Evolutionary conservation across 2,329 filamentous ascomycete species (phyloP).

Genomic region (Rhynchosporium graminicola): DNA sequence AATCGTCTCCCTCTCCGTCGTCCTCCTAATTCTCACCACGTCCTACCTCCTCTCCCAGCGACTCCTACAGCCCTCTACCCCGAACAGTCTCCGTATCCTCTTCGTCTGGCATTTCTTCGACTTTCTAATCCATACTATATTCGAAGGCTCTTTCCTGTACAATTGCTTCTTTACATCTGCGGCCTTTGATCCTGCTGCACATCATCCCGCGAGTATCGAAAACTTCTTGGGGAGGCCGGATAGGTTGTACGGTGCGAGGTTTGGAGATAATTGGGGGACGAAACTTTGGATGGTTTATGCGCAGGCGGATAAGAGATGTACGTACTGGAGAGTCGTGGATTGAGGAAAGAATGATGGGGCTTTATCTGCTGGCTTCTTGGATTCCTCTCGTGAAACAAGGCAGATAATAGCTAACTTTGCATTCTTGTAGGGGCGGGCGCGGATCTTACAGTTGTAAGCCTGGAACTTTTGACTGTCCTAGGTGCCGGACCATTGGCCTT

Average conservation of each 20-base stretch:
- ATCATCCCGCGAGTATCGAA: slow-evolving; percentile 34
- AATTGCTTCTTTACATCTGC: slow-evolving; percentile 80
- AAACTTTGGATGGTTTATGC: slow-evolving; percentile 71
- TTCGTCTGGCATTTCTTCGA: slow-evolving; percentile 90
- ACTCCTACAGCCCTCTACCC: slow-evolving; percentile 40
- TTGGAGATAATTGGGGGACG: slow-evolving; percentile 57
- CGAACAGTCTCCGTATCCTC: slow-evolving; percentile 69
- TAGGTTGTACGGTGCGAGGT: slow-evolving; percentile 55
- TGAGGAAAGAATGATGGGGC: too few species aligned
- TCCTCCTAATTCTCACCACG: slow-evolving; percentile 52
- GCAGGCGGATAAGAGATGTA: slow-evolving; percentile 60
- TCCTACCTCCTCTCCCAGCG: slow-evolving; percentile 53
- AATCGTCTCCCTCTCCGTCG: slow-evolving; percentile 57
- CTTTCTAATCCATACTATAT: slow-evolving; percentile 84
- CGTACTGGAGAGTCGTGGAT: too few species aligned
- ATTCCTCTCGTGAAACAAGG: too few species aligned
- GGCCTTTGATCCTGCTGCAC: slow-evolving; percentile 47
- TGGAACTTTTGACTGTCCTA: slow-evolving; percentile 67
- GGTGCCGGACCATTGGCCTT: slow-evolving; percentile 61
- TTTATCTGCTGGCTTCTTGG: too few species aligned
- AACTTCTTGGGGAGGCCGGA: slow-evolving; percentile 54
- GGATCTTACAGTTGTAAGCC: slow-evolving; percentile 62
- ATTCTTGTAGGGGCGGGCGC: slow-evolving; percentile 50
- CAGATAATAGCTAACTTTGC: too few species aligned
- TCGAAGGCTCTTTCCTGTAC: slow-evolving; percentile 90